phyloP scores from a whole-genome alignment of 192 early-diverging fungal genomes.

The Dimargaris xerosporica region DNA sequence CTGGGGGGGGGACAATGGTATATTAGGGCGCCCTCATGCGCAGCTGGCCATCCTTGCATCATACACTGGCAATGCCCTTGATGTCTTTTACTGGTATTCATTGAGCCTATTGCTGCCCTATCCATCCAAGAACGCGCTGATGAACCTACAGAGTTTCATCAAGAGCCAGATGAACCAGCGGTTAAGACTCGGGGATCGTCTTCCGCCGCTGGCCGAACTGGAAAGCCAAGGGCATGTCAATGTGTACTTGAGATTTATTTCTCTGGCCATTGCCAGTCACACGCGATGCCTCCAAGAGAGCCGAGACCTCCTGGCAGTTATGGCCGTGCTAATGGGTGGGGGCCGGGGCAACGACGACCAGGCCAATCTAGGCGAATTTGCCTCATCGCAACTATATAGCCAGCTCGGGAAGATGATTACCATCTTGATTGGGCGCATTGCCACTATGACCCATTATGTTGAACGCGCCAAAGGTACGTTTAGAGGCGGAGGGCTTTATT shows the following conservation, averaged over 20 bases:
- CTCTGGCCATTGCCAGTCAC: background rate
- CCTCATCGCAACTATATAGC: too few relatives aligned
- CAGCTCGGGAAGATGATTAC: too few relatives aligned
- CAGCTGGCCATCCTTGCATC: slow-evolving; percentile 9
- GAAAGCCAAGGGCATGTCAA: background rate
- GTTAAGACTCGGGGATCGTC: background rate
- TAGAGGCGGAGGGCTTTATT: too few relatives aligned
- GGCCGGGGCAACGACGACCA: too few relatives aligned
- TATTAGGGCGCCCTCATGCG: slow-evolving; percentile 7
- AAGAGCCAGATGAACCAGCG: background rate
- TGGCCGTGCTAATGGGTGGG: too few relatives aligned
- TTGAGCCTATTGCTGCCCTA: slow-evolving; percentile 5
- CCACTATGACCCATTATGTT: too few relatives aligned
- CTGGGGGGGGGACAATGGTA: too few relatives aligned
- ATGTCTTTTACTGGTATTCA: slow-evolving; percentile 9
- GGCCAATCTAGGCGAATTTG: too few relatives aligned
- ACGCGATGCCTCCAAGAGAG: background rate
- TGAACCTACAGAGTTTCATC: slow-evolving; percentile 6
- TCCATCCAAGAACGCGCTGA: slow-evolving; percentile 7
- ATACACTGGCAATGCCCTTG: background rate
- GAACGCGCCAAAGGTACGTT: too few relatives aligned
- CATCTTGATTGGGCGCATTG: too few relatives aligned
- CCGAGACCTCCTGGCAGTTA: too few relatives aligned
- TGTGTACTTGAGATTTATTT: background rate
- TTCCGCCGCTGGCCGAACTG: background rate